A percentile compares a stretch with the other conserved stretches of the same genome.
Evolutionary conservation across 208 protist genomes (phyloP).

Genomic region (Acanthamoeba rhysodes): DNA sequence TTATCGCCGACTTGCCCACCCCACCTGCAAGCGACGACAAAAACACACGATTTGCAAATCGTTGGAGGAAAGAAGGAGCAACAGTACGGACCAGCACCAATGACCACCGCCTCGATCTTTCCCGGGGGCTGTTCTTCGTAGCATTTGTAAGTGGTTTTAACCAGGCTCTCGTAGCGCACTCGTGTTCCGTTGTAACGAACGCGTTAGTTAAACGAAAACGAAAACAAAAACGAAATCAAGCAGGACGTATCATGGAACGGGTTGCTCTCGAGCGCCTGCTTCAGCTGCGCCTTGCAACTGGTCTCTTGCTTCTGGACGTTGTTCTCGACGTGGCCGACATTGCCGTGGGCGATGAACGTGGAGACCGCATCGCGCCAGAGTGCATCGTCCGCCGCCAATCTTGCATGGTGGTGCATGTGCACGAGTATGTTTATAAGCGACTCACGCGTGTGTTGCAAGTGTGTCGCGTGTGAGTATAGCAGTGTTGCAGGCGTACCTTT

Average conservation of each 20-base stretch:
- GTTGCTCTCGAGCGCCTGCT: background rate
- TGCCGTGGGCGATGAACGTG: background rate
- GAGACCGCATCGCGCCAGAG: background rate
- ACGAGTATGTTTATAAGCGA: too few relatives aligned
- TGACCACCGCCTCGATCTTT: too few relatives aligned
- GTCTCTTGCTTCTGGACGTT: background rate
- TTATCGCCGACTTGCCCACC: constrained; percentile 92
- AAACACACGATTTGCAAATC: too few relatives aligned
- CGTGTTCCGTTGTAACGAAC: too few relatives aligned
- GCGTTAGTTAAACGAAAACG: background rate
- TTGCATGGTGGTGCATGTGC: background rate
- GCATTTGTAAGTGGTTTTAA: too few relatives aligned
- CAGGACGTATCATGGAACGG: background rate
- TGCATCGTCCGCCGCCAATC: background rate
- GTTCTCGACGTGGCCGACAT: background rate
- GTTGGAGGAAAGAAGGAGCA: too few relatives aligned
- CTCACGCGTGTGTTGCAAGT: too few relatives aligned
- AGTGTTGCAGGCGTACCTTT: too few relatives aligned
- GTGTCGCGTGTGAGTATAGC: too few relatives aligned
- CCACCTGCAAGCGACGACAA: constrained; percentile 73
- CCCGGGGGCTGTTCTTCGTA: too few relatives aligned
- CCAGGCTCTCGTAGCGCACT: too few relatives aligned
- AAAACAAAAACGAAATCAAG: background rate
- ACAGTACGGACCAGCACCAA: too few relatives aligned
- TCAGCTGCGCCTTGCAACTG: background rate